phyloP scores from a whole-genome alignment of 1,139 yeast genomes.

The Hansenula lynferdii region DNA sequence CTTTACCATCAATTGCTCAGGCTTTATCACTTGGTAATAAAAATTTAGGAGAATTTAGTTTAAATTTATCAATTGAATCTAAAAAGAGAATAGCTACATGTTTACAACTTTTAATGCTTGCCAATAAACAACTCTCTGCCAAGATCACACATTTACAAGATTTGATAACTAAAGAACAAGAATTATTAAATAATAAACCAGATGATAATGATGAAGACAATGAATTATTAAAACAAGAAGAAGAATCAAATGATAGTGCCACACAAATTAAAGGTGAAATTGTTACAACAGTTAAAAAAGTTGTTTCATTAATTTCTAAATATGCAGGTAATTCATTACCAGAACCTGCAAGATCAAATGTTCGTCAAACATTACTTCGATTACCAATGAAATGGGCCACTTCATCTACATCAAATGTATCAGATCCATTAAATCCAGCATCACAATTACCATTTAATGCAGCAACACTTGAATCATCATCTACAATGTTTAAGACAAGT shows the following conservation, averaged over 20 bases:
- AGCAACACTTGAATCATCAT: slow-evolving; percentile 11
- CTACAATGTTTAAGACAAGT: slow-evolving; percentile 36
- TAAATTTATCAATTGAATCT: slow-evolving; percentile 55
- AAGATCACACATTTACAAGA: slow-evolving; percentile 62
- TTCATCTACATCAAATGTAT: slow-evolving; percentile 46
- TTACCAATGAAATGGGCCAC: slow-evolving; percentile 62
- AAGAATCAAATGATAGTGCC: slow-evolving; percentile 25
- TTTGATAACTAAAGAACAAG: slow-evolving; percentile 38
- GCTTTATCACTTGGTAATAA: slow-evolving; percentile 27
- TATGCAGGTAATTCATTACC: slow-evolving; percentile 72
- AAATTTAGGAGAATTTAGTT: slow-evolving; percentile 37
- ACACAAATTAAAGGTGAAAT: slow-evolving; percentile 71
- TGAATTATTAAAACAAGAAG: slow-evolving; percentile 19
- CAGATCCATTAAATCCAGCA: slow-evolving; percentile 4
- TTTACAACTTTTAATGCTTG: slow-evolving; percentile 66
- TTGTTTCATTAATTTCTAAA: slow-evolving; percentile 79
- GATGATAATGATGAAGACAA: slow-evolving; percentile 12
- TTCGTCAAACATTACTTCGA: slow-evolving; percentile 70
- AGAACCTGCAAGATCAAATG: slow-evolving; percentile 82
- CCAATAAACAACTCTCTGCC: slow-evolving; percentile 64
- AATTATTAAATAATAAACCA: slow-evolving; percentile 20
- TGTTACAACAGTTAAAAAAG: slow-evolving; percentile 82
- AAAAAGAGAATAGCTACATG: slow-evolving; percentile 69
- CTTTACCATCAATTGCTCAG: slow-evolving; percentile 22
- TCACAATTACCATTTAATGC: slow-evolving; percentile 14